These are phyloP conservation scores for Poa pratensis DNA, from an alignment of 176 grass and related monocot species.

Conservation along the genomic window DNA sequence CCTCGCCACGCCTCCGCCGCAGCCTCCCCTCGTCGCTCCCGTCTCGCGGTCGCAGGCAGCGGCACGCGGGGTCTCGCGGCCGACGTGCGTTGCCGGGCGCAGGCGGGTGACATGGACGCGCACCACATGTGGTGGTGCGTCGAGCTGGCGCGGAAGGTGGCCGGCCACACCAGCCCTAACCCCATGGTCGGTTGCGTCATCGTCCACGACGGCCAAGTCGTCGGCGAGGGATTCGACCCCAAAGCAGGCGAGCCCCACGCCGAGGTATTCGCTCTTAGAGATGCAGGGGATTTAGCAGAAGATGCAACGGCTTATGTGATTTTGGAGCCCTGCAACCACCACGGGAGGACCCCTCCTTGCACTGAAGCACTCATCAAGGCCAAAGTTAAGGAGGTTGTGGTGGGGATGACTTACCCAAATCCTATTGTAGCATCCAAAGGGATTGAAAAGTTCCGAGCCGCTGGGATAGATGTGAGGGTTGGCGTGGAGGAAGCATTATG, in stretches of 20 bases:
- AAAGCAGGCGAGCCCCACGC: slow-evolving; percentile 89
- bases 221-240: slow-evolving; percentile 89
- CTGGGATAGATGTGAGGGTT: slow-evolving; percentile 67
- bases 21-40: neutral
- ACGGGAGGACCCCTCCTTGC: slow-evolving; percentile 90
- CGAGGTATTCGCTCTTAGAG: slow-evolving; percentile 91
- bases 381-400: slow-evolving; percentile 79
- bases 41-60: too few relatives aligned
- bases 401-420: slow-evolving; percentile 94
- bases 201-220: slow-evolving; percentile 69
- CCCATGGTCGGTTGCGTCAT: slow-evolving; percentile 94
- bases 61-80: neutral
- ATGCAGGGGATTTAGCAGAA: slow-evolving; percentile 73
- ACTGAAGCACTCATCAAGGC: slow-evolving; percentile 75
- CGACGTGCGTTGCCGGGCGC: slow-evolving; percentile 48
- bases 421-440: slow-evolving; percentile 91
- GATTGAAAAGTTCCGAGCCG: slow-evolving; percentile 70
- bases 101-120: slow-evolving; percentile 40
- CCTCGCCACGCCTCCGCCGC: neutral
- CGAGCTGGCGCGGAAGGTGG: slow-evolving; percentile 72
- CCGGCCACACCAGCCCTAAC: slow-evolving; percentile 85
- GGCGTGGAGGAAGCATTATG: slow-evolving; percentile 80
- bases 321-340: slow-evolving; percentile 91
- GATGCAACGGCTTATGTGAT: slow-evolving; percentile 82
- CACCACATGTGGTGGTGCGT: slow-evolving; percentile 81